These are phyloP conservation scores for Alternaria rosae DNA, from an alignment of 2,329 filamentous ascomycete genomes.

Conservation along the genomic window DNA sequence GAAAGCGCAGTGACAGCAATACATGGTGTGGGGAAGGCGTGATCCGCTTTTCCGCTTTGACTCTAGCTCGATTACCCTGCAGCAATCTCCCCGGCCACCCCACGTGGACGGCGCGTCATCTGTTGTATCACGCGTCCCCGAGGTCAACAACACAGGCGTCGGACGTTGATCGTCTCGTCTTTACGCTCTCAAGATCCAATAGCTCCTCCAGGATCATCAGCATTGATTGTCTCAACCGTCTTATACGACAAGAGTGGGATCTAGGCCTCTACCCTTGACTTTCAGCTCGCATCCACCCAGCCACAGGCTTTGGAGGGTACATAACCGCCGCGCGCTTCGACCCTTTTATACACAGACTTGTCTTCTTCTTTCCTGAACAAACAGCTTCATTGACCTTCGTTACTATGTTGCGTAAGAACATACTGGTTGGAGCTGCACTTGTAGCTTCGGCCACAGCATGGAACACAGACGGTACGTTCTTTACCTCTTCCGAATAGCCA, in stretches of 20 bases:
- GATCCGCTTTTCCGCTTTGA: not conserved
- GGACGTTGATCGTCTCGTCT: not conserved
- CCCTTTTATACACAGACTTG: not conserved
- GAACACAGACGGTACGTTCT: constrained; percentile 43
- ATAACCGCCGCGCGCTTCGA: not conserved
- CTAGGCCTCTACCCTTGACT: not conserved
- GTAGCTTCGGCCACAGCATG: constrained; percentile 29
- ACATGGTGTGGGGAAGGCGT: not conserved
- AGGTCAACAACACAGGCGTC: not conserved
- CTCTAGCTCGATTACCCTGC: constrained; percentile 8
- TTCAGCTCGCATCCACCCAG: constrained; percentile 4
- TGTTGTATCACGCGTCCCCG: constrained; percentile 12
- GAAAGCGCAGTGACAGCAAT: not conserved
- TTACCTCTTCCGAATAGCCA: not conserved
- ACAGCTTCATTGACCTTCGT: not conserved
- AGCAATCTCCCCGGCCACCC: not conserved
- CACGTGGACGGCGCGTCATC: constrained; percentile 17
- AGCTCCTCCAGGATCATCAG: not conserved
- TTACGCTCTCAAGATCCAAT: not conserved
- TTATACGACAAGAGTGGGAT: not conserved
- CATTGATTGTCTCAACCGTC: not conserved
- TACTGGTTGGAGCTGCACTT: constrained; percentile 19
- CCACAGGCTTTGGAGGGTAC: not conserved
- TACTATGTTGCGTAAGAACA: not conserved
- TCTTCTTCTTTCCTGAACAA: not conserved